Base-by-base conservation (phyloP, 257 asterid species). In the Mitragyna speciosa region DNA sequence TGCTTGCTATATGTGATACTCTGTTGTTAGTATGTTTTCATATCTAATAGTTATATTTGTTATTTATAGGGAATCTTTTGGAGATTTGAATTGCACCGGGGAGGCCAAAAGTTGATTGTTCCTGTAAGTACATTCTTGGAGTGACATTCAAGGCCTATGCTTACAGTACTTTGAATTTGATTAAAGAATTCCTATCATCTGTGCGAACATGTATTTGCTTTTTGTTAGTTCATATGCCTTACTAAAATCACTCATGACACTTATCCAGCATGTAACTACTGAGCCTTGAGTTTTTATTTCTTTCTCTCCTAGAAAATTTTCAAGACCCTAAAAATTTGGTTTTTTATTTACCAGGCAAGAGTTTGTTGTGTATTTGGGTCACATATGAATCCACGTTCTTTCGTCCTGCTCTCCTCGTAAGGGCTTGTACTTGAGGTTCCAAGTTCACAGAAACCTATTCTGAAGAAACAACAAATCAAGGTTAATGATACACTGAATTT, bases 51-150 rank as follows among this genome's bases (percentile, higher is more conserved):
- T 45, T 31, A 3, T 54, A 70, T 28, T 73, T 74, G 66, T 70
- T 59, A 5, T 59, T 83, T 54, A 61, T 77, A 96, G 98, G 99
- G 99, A 45, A 88, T 94, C 9, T 75, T 86, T 77, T 94, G 99
- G 99, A 96, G 85, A 83, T 89, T 96, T 80, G 98, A 96, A 89
- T 85, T 96, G 85, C 97, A 89, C 80, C 96, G 98, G 56, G 95
- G 96, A 58, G 96, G 94, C 59, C 98, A 94, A 79, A 96, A 92
- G 89, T 85, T 94, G 84, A 88, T 92, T 82, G 89, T 96, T 88
- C 99, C 99, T 80, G 97, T 96, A 90, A 93, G 98, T 86, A 79
- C 81, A 85, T 82, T 82, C 79, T 86, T 47, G 43, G 47, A 52
- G 6, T 31, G 54, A 51, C 70, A 54, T 36, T 68, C 26, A 22